Evolutionary conservation across 2,329 filamentous ascomycete species (phyloP), one percentile per base, ranked within the genome.

Genomic region (Decorospora gaudefroyi): DNA sequence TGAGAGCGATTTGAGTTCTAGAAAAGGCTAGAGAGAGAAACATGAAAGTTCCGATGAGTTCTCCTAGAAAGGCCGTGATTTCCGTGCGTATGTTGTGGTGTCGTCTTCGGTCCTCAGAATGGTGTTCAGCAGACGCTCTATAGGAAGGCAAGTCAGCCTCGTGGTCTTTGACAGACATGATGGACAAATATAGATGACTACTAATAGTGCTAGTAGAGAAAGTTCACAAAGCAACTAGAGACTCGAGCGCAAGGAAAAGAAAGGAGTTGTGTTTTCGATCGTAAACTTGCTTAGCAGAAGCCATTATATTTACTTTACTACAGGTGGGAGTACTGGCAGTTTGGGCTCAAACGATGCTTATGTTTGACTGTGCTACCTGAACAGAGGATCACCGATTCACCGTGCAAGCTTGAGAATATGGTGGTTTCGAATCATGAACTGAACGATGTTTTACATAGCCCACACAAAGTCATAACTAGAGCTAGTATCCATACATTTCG

Each of bases 1-100:
- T 74, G 38, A 79, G 78, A 49, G 75, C 70, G 15, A 80, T 69
- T 61, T 82, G 78, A 9, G 64, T 64, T 16, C 60, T 61, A 13
- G 61, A 46, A 36, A 67, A 67, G 3, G 65, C 62, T 22, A 69
- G 51, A 21, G 59, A 64, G 15, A 77, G 62, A 55, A 77, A 77
- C 49, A 76, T 67, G 51, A 76, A 74, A 0, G 73, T 74, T 30
- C 74, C 74, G 32, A 72, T 64, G 39, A 76, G 72, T 39, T 77
- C 74, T 23, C 74, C 74, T 4, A 73, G 27, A 27, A 64, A 63
- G 8, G 62, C 59, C 2, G 52, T 42, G 8, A 54, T 13, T 27
- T 65, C 64, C 6, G 47, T 53, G 4, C 57, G 55, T 21, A 61
- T 5, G 19, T 17, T 17, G 10, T 55, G 47, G 23, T 38, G 21